Percentiles rank a stretch among this genome's conserved stretches.
Conservation (phyloP, 805 yeast species). For the Yarrowia sp. region DNA sequence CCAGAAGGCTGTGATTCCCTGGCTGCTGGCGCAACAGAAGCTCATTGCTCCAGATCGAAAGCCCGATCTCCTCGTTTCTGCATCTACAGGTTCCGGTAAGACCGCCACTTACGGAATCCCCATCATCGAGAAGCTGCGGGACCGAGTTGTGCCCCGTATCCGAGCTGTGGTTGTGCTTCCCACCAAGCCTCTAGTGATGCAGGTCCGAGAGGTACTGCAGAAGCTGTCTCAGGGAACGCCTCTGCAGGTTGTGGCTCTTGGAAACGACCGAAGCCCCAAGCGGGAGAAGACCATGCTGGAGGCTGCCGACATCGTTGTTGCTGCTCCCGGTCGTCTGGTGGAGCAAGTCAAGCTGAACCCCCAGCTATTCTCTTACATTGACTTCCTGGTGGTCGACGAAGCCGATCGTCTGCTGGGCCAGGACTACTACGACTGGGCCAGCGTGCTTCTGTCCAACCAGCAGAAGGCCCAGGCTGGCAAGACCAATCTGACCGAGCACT, state of each 20-base stretch:
- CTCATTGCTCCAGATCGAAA: slow-evolving; percentile 39
- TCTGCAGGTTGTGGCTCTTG: slow-evolving; percentile 58
- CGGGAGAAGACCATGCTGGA: slow-evolving; percentile 60
- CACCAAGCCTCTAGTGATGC: slow-evolving; percentile 80
- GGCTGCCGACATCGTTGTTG: slow-evolving; percentile 40
- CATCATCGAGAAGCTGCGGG: slow-evolving; percentile 62
- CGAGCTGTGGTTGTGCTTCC: slow-evolving; percentile 84
- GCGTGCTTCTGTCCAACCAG: slow-evolving; percentile 39
- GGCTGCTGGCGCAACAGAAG: slow-evolving; percentile 46
- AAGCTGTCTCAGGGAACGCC: slow-evolving; percentile 64
- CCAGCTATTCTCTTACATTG: slow-evolving; percentile 56
- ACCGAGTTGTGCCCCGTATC: slow-evolving; percentile 65
- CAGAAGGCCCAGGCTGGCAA: background rate
- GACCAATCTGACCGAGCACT: slow-evolving; percentile 1
- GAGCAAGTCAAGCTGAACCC: slow-evolving; percentile 46
- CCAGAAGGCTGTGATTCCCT: slow-evolving; percentile 65
- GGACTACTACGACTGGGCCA: slow-evolving; percentile 90
- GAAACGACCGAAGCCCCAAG: slow-evolving; percentile 52
- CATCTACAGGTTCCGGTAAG: slow-evolving; percentile 95
- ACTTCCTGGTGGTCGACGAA: slow-evolving; percentile 80
- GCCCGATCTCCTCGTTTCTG: slow-evolving; percentile 76
- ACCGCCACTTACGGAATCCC: slow-evolving; percentile 88
- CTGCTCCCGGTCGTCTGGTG: slow-evolving; percentile 85
- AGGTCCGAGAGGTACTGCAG: slow-evolving; percentile 67
- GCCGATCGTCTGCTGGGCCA: slow-evolving; percentile 95